A percentile compares a stretch with the other conserved stretches of the same genome.
Conservation (phyloP, 768 basidiomycete species). For the Termitomyces sp. region DNA sequence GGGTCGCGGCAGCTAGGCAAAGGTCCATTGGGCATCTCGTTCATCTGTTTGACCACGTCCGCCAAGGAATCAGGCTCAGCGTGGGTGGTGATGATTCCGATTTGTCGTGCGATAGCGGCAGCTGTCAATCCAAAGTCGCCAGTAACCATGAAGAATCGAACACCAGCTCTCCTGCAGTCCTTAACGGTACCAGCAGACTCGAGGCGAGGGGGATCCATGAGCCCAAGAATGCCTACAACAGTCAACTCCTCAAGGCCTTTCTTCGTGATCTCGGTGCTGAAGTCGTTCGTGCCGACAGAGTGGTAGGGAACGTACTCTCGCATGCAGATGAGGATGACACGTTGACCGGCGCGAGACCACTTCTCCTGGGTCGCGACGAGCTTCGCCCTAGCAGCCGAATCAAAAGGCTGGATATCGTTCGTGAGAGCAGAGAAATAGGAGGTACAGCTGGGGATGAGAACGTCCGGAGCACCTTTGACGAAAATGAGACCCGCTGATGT, state of each 20-base stretch:
- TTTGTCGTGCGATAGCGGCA: constrained; percentile 42
- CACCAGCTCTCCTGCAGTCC: constrained; percentile 45
- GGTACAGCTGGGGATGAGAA: constrained; percentile 39
- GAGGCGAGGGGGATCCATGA: constrained; percentile 52
- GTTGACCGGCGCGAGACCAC: constrained; percentile 47
- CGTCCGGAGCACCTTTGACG: constrained; percentile 60
- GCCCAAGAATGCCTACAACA: constrained; percentile 49
- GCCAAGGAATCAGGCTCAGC: constrained; percentile 14
- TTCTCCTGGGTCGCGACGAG: constrained; percentile 28
- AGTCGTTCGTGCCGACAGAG: constrained; percentile 17
- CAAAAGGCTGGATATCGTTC: constrained; percentile 26
- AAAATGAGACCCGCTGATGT: constrained; percentile 29
- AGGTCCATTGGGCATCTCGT: constrained; percentile 2
- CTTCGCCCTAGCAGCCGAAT: constrained; percentile 14
- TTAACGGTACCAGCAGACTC: constrained; percentile 45
- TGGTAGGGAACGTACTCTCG: constrained; percentile 20
- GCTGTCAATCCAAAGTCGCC: constrained; percentile 56
- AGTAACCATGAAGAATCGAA: constrained; percentile 54
- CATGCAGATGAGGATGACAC: constrained; percentile 46
- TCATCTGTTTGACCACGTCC: constrained; percentile 7
- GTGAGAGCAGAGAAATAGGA: constrained; percentile 12
- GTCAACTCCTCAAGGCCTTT: constrained; percentile 34
- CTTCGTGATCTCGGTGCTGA: constrained; percentile 34
- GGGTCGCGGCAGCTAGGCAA: constrained; percentile 2
- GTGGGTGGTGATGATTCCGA: constrained; percentile 38